phyloP scores from a whole-genome alignment of 176 grass and related monocot species.

The Triticum timopheevii region DNA sequence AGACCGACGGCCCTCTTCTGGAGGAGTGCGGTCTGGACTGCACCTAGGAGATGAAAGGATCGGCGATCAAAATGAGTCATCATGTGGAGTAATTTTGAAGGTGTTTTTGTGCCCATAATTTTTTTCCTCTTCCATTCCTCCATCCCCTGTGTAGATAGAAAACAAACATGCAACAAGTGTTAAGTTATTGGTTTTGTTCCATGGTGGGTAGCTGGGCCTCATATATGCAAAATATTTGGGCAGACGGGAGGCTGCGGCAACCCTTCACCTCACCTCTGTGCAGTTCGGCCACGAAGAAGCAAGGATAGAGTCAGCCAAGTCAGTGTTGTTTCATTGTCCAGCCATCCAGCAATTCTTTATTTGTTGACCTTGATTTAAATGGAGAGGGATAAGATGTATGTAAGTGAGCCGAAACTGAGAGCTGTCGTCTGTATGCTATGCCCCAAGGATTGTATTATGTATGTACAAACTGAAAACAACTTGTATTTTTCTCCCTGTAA shows the following conservation, averaged over 20 bases:
- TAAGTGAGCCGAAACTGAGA: slow-evolving; percentile 29
- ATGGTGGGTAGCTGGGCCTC: slow-evolving; percentile 42
- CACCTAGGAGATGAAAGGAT: slow-evolving; percentile 32
- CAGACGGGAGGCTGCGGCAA: slow-evolving; percentile 41
- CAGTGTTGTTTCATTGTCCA: neutral
- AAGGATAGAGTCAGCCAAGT: neutral
- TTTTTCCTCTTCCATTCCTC: slow-evolving; percentile 12
- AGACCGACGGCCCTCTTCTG: slow-evolving; percentile 40
- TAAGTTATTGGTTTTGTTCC: slow-evolving; percentile 42
- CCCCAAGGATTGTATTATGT: neutral
- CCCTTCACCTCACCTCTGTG: slow-evolving; percentile 32
- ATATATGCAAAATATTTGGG: slow-evolving; percentile 49
- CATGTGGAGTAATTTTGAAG: slow-evolving; percentile 46
- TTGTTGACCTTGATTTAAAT: slow-evolving; percentile 31
- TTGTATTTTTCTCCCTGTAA: neutral
- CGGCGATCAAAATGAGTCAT: neutral
- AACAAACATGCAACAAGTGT: slow-evolving; percentile 24
- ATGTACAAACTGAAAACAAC: neutral
- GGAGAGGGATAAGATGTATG: slow-evolving; percentile 13
- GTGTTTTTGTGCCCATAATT: slow-evolving; percentile 42
- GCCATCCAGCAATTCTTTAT: slow-evolving; percentile 41
- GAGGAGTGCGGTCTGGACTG: slow-evolving; percentile 59
- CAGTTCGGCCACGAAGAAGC: slow-evolving; percentile 42
- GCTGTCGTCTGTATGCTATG: neutral
- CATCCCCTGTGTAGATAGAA: slow-evolving; percentile 33